These are phyloP conservation scores for Crithidia bombi DNA, from an alignment of 208 protist species.

Conservation along the genomic window DNA sequence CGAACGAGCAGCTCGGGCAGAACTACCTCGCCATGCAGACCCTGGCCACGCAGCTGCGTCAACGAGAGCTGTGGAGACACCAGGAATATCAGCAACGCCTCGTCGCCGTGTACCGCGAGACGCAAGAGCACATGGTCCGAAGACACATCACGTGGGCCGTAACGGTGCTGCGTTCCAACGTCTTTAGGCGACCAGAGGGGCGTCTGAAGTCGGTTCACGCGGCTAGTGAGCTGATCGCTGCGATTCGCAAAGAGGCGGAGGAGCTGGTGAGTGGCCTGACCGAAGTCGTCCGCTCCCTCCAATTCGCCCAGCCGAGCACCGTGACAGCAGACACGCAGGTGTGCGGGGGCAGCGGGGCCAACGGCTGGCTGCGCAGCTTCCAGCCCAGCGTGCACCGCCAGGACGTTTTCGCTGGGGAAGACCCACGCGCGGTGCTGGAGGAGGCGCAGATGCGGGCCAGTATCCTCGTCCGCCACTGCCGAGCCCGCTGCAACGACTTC, in stretches of 20 bases:
- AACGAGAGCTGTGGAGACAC: conserved; percentile 73
- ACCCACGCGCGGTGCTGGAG: conserved; percentile 59
- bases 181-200: conserved; percentile 58
- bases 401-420: conserved; percentile 48
- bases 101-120: conserved; percentile 48
- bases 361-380: conserved; percentile 80
- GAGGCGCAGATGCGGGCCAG: conserved; percentile 88
- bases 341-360: conserved; percentile 63
- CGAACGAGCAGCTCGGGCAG: conserved; percentile 66
- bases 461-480: conserved; percentile 72
- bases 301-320: conserved; percentile 35
- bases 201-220: conserved; percentile 47
- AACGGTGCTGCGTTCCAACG: conserved; percentile 55
- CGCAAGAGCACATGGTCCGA: conserved; percentile 49
- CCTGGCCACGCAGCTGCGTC: conserved; percentile 62
- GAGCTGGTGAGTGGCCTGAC: conserved; percentile 61
- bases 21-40: conserved; percentile 61
- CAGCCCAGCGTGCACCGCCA: conserved; percentile 37
- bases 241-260: conserved; percentile 46
- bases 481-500: conserved; percentile 51
- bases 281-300: conserved; percentile 59
- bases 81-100: conserved; percentile 55
- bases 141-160: conserved; percentile 56
- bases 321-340: conserved; percentile 29
- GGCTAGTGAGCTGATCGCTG: conserved; percentile 37